phyloP scores from a whole-genome alignment of 805 yeast genomes.

The Yamadazyma phyllophila region DNA sequence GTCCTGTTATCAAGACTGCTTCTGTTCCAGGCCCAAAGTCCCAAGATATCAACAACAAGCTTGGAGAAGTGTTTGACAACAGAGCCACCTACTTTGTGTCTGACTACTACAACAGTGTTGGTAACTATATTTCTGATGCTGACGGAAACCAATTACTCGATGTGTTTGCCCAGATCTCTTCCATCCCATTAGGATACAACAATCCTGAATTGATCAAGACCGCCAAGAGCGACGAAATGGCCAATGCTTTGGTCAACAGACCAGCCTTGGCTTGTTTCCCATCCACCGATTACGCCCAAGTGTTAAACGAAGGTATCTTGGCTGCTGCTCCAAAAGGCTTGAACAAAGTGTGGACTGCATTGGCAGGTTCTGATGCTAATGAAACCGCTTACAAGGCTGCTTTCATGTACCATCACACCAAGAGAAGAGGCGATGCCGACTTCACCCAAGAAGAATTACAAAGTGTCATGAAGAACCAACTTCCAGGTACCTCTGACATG shows the following conservation, averaged over 20 bases:
- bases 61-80: constrained; percentile 40
- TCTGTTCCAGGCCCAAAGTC: constrained; percentile 41
- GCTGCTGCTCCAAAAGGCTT: constrained; percentile 67
- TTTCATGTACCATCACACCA: constrained; percentile 59
- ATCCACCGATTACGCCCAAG: constrained; percentile 49
- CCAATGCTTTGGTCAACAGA: constrained; percentile 39
- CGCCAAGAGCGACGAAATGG: constrained; percentile 41
- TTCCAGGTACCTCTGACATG: constrained; percentile 54
- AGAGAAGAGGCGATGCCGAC: constrained; percentile 46
- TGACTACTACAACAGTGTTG: constrained; percentile 37
- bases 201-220: constrained; percentile 38
- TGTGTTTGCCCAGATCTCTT: constrained; percentile 43
- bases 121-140: constrained; percentile 42
- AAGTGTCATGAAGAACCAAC: constrained; percentile 48
- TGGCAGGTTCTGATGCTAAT: constrained; percentile 68
- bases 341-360: constrained; percentile 60
- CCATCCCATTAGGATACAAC: constrained; percentile 44
- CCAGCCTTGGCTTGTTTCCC: constrained; percentile 48
- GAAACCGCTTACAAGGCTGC: constrained; percentile 73
- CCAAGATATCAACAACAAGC: constrained; percentile 27
- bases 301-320: constrained; percentile 50
- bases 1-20: constrained; percentile 29
- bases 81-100: constrained; percentile 41
- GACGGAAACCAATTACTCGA: constrained; percentile 42
- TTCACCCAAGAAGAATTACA: constrained; percentile 46